Evolutionary conservation across 2,329 filamentous ascomycete genomes (phyloP), one percentile per base, ranked within the genome.

Genomic region (Sclerotinia minor): DNA sequence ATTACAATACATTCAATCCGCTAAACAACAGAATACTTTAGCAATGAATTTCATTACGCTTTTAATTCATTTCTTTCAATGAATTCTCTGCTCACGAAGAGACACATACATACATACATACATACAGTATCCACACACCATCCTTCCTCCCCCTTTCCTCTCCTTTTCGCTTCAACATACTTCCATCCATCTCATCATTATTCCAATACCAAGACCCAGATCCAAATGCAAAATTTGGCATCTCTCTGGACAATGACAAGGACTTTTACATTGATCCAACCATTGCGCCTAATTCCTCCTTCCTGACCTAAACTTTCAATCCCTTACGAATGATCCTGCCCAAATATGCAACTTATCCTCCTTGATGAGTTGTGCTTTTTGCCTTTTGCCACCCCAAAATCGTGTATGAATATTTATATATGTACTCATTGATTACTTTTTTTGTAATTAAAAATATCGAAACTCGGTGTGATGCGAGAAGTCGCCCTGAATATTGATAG

Each of bases 351-450:
- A 61, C 17, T 38, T n/a, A 29, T n/a, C n/a, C n/a, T 35, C 21
- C 6, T 29, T 35, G 26, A 49, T 24, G 44, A n/a, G 21, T 35
- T 15, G 8, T 19, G 29, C 19, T 26, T 15, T 35, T 17, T 60
- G 15, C 58, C 7, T 29, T 29, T 26, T 50, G 47, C 15, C 15
- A 50, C 45, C 59, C 11, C 15, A 24, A 50, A 35, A 24, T 38
- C 15, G 44, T 50, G 45, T 38, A 38, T 38, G 21, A n/a, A 50
- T 38, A 21, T 50, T 21, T 44, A 60, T 55, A 4, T 57, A 38
- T 50, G 58, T 61, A 38, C 45, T 50, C 21, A 50, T 50, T 50
- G 19, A n/a, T 11, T 3, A 59, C n/a, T 61, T 61, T 61, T 61
- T 26, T 50, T n/a, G 32, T 19, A 38, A 38, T 29, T 21, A n/a